Conservation (phyloP, 2,329 filamentous ascomycete species). For the Fusarium xyrophilum region DNA sequence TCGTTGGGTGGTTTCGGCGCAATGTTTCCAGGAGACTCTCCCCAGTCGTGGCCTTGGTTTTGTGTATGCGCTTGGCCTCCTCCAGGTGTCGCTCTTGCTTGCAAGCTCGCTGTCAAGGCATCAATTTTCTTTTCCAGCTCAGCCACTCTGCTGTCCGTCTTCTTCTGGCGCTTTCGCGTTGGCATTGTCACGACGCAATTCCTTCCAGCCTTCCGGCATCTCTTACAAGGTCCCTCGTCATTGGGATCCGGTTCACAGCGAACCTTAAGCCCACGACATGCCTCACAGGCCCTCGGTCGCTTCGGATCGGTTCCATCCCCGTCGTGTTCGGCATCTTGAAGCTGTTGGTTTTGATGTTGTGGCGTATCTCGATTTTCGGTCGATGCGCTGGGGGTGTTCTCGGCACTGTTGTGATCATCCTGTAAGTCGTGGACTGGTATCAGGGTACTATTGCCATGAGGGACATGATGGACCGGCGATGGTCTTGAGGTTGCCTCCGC, state of each 20-base stretch:
- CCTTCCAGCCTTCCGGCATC: conserved; percentile 82
- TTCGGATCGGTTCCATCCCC: conserved; percentile 59
- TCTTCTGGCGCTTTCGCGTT: conserved; percentile 83
- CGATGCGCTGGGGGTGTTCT: conserved; percentile 37
- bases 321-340: conserved; percentile 31
- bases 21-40: conserved; percentile 14
- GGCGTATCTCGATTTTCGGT: conserved; percentile 26
- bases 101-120: conserved; percentile 80
- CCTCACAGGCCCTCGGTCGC: conserved; percentile 75
- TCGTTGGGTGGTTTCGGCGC: conserved; percentile 19
- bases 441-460: conserved; percentile 4
- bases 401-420: conserved; percentile 21
- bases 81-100: conserved; percentile 55
- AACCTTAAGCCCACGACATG: conserved; percentile 79
- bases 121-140: conserved; percentile 95
- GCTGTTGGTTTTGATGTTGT: conserved; percentile 21
- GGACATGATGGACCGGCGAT: conserved; percentile 29
- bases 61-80: conserved; percentile 22
- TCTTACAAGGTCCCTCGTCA: conserved; percentile 69
- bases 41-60: not conserved
- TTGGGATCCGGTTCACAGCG: conserved; percentile 81
- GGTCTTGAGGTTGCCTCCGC: conserved; percentile 22
- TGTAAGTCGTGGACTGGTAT: conserved; percentile 20
- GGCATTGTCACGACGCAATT: conserved; percentile 79
- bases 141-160: conserved; percentile 86